Evolutionary conservation across 1,284 basidiomycete genomes (phyloP), one percentile per base, ranked within the genome.

Genomic region (Moniliophthora roreri): DNA sequence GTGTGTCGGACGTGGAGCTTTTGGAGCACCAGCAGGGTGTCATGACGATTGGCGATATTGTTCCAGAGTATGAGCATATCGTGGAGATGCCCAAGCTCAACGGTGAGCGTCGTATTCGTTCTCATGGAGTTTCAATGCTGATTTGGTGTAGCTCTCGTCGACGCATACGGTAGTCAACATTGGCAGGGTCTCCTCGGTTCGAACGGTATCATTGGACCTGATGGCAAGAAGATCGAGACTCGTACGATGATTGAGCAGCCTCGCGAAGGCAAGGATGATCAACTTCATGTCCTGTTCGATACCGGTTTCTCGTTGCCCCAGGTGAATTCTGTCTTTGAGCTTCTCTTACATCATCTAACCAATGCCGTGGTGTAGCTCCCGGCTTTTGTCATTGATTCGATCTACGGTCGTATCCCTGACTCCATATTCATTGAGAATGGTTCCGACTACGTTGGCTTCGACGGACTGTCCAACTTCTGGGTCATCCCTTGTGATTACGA

Each of bases 351-450:
- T n/a, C n/a, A n/a, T n/a, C n/a, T n/a, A n/a, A n/a, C n/a, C n/a
- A n/a, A n/a, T n/a, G n/a, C 6, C 20, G 38, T 15, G n/a, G 6
- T 6, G 8, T 32, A 48, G 34, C 11, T 48, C 4, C 46, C 46
- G n/a, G 35, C 20, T 5, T 3, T 6, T 10, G 21, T 48, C 10
- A 21, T 48, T 34, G 46, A 48, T 20, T 10, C 46, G 32, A 48
- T 48, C 6, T 48, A 48, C 36, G 46, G 46, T 4, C 28, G 46
- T 35, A 48, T 48, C 15, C 46, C 46, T 37, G 46, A 35, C 23
- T 28, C 46, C 13, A 18, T n/a, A 16, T 48, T 48, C 38, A 16
- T 16, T 15, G 20, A 11, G 5, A 15, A 18, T 28, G 13, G 44
- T n/a, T 46, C 32, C 11, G 21, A 20, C 44, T 32, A 28, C 9